These are phyloP conservation scores for Stylonectria norvegica DNA, from an alignment of 2,329 filamentous ascomycete species.

Conservation along the genomic window DNA sequence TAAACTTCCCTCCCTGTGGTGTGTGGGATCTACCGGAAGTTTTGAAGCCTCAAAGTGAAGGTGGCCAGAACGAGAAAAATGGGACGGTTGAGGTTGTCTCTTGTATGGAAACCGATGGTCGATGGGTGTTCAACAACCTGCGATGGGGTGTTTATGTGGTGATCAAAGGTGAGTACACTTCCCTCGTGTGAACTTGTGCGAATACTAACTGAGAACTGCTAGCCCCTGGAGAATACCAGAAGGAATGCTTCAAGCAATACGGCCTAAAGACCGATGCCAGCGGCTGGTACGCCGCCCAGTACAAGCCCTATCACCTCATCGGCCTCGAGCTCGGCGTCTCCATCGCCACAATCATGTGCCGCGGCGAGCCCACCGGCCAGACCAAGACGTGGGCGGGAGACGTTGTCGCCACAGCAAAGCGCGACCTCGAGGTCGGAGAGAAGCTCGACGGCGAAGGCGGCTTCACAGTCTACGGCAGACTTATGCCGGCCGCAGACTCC, in stretches of 20 bases:
- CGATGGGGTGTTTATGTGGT: slow-evolving; percentile 44
- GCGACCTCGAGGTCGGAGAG: slow-evolving; percentile 42
- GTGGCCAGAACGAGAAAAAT: slow-evolving; percentile 39
- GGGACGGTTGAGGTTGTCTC: slow-evolving; percentile 45
- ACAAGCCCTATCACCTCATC: slow-evolving; percentile 47
- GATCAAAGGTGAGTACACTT: slow-evolving; percentile 33
- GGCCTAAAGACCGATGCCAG: slow-evolving; percentile 41
- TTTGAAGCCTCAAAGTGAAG: slow-evolving; percentile 38
- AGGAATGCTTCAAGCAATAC: slow-evolving; percentile 43
- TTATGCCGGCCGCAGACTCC: slow-evolving; percentile 39
- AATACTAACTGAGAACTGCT: neutral
- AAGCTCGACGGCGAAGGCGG: slow-evolving; percentile 44
- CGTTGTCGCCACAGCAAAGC: slow-evolving; percentile 45
- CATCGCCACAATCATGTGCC: slow-evolving; percentile 42
- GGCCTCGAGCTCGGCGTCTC: slow-evolving; percentile 44
- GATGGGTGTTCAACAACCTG: slow-evolving; percentile 39
- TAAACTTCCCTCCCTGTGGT: slow-evolving; percentile 43
- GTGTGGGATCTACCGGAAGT: slow-evolving; percentile 40
- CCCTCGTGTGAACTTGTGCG: no score
- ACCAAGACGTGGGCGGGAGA: slow-evolving; percentile 42
- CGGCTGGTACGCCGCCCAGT: slow-evolving; percentile 40
- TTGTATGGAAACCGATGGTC: slow-evolving; percentile 41
- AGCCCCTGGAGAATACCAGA: slow-evolving; percentile 38
- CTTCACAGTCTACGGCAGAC: slow-evolving; percentile 43
- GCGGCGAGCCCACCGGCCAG: slow-evolving; percentile 43